Evolutionary conservation across 2,329 filamentous ascomycete species (phyloP).

Genomic region (Fusarium buxicola): DNA sequence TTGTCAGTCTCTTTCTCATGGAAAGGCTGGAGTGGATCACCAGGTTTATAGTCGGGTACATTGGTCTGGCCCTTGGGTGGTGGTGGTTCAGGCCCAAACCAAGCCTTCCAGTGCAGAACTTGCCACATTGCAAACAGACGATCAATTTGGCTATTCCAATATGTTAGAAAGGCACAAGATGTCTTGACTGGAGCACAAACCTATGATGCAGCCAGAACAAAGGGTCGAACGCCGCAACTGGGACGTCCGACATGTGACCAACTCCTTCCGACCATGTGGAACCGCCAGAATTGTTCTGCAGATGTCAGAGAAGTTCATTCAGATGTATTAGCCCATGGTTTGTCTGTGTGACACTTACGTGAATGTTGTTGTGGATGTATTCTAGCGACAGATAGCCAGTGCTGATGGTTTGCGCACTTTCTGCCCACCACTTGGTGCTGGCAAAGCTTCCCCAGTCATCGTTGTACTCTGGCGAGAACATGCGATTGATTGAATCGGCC

Average conservation of each 20-base stretch:
- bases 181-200: constrained; percentile 1
- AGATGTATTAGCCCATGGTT: rapidly evolving
- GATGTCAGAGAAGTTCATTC: too few relatives aligned
- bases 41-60: not conserved
- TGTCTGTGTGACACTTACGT: not conserved
- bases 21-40: constrained; percentile 14
- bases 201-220: constrained; percentile 73
- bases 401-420: not conserved
- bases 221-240: constrained; percentile 72
- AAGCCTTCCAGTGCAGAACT: constrained; percentile 18
- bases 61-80: not conserved
- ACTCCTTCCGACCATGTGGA: not conserved
- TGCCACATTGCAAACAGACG: constrained; percentile 29
- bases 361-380: constrained; percentile 18
- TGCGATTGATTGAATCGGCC: constrained; percentile 40
- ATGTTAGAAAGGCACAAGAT: not conserved
- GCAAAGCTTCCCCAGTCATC: constrained; percentile 50
- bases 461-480: constrained; percentile 50
- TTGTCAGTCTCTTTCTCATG: constrained; percentile 4
- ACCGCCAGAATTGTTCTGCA: too few relatives aligned
- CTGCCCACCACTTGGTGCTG: not conserved
- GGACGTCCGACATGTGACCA: constrained; percentile 63
- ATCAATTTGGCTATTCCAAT: constrained; percentile 16
- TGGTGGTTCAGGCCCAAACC: constrained; percentile 18
- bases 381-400: constrained; percentile 7